A percentile compares a stretch with the other conserved stretches of the same genome.
phyloP scores from a whole-genome alignment of 805 yeast species.

The Myxozyma udenii region DNA sequence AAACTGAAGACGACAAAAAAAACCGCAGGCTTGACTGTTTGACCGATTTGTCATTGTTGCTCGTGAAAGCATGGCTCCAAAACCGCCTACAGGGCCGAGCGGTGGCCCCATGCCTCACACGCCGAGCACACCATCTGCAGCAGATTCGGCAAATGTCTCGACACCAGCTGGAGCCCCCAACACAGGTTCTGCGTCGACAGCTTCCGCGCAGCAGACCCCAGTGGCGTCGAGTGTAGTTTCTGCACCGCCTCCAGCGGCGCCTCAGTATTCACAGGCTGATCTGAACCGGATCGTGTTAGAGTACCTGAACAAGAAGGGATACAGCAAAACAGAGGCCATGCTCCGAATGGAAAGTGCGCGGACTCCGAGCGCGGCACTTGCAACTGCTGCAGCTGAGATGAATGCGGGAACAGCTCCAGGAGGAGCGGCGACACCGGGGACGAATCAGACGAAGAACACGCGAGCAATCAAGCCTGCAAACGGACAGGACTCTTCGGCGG shows the following conservation, averaged over 20 bases:
- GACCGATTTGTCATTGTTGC: too few species aligned
- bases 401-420: slow-evolving; percentile 6
- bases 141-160: neutral
- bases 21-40: too few species aligned
- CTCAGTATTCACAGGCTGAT: slow-evolving; percentile 65
- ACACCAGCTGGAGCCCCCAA: neutral
- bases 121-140: neutral
- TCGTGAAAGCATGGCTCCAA: too few species aligned
- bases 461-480: slow-evolving; percentile 31
- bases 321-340: slow-evolving; percentile 90
- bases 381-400: slow-evolving; percentile 21
- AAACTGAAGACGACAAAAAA: too few species aligned
- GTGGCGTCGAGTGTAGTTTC: neutral
- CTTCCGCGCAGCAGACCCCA: neutral
- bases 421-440: slow-evolving; percentile 25
- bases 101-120: neutral
- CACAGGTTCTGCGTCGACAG: slow-evolving; percentile 1
- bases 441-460: too few species aligned
- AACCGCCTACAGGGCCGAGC: too few species aligned
- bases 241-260: neutral
- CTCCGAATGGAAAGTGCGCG: slow-evolving; percentile 68
- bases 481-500: neutral
- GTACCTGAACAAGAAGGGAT: slow-evolving; percentile 89
- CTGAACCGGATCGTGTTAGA: slow-evolving; percentile 89
- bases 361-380: slow-evolving; percentile 33